Base-by-base conservation (phyloP, 2,329 filamentous ascomycete genomes). In the Diaporthe longicolla region DNA sequence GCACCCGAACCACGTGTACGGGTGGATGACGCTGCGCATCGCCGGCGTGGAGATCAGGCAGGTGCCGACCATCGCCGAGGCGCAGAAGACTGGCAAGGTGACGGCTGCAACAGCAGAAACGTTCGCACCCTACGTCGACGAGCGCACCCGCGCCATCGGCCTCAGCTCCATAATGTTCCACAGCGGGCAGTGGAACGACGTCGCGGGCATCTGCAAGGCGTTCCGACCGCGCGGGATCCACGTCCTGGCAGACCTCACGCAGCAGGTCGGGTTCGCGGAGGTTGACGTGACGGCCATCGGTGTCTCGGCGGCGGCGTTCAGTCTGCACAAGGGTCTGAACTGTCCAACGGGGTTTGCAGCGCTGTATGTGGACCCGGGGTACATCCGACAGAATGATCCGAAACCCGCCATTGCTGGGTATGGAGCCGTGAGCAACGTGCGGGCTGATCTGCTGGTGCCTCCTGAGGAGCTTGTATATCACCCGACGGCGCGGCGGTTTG, bases 141-240 rank as follows among this genome's bases (percentile, higher is more conserved):
- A 68, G 0, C 73, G 79, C 29, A 83, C 81, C 0, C 75, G 78
- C 7, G 80, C 78, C 17, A 79, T 83, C 37, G 81, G 81, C 0
- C 57, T 83, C 21, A 81, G 78, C 68, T 81, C 81, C 7, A 66
- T 82, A 45, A 80, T 82, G 77, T 83, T 82, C 71, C 81, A 83
- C 70, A 77, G 76, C 48, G 81, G 81, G 7, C 80, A 82, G 74
- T 71, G 71, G n/a, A 80, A 82, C 74, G 78, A 82, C 68, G 77
- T 82, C 0, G 76, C 76, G 7, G 76, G 76, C 17, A 79, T 83
- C 43, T 80, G 79, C 63, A 75, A 71, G 15, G 73, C 57, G 7
- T 81, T 77, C 50, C 70, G 80, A 13, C 78, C 77, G 0, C 55
- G 70, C 10, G 80, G 80, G 0, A 79, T 82, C 13, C 80, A 82